These are phyloP conservation scores for Alnus rubra DNA, from an alignment of 306 rosid genomes.

Conservation along the genomic window DNA sequence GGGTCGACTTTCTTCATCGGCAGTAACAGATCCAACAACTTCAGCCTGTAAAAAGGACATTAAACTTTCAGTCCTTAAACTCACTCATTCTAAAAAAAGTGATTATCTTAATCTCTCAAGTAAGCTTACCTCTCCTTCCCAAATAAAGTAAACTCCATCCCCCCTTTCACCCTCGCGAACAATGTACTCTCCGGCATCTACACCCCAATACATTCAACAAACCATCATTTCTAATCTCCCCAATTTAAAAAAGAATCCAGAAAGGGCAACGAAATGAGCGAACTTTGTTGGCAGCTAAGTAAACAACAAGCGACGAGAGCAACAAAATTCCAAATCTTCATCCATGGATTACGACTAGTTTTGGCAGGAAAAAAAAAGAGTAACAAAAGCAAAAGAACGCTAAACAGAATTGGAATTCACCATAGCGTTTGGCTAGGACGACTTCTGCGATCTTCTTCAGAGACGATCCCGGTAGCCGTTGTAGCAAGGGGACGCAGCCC, in stretches of 20 bases:
- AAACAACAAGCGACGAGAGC: background rate
- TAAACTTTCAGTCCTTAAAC: slow-evolving; percentile 7
- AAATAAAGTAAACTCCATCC: slow-evolving; percentile 82
- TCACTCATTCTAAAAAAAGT: background rate
- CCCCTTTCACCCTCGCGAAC: slow-evolving; percentile 80
- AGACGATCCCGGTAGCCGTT: slow-evolving; percentile 77
- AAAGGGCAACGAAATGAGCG: background rate
- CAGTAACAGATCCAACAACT: slow-evolving; percentile 51
- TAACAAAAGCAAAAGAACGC: background rate
- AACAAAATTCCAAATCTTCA: background rate
- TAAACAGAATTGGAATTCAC: slow-evolving; percentile 27
- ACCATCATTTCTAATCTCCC: background rate
- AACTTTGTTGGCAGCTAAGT: background rate
- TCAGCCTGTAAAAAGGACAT: slow-evolving; percentile 70
- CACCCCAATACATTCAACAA: slow-evolving; percentile 24
- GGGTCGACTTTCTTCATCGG: slow-evolving; percentile 55
- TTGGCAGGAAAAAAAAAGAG: background rate
- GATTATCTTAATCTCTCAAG: background rate
- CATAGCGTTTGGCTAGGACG: slow-evolving; percentile 55
- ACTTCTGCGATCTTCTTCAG: slow-evolving; percentile 61
- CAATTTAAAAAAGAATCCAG: background rate
- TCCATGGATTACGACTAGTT: background rate
- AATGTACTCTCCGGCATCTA: slow-evolving; percentile 64
- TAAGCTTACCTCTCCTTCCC: slow-evolving; percentile 86
- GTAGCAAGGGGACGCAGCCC: slow-evolving; percentile 75